Evolutionary conservation across 176 grass and related monocot genomes (phyloP).

Genomic region (Microstegium vimineum): DNA sequence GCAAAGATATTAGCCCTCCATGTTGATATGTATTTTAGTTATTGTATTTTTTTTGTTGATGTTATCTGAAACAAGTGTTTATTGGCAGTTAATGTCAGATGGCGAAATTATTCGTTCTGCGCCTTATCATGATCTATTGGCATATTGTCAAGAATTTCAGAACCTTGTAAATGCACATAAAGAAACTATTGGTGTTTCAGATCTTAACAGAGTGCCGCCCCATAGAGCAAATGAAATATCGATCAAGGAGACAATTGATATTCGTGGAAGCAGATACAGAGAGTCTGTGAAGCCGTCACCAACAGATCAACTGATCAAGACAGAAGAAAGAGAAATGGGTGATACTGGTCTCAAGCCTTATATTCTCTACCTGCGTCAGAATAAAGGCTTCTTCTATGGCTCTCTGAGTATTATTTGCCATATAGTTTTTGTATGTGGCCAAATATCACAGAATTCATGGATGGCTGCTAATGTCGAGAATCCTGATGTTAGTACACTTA

Average conservation of each 20-base stretch:
- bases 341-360: slow-evolving; percentile 81
- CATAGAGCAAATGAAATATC: slow-evolving; percentile 28
- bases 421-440: slow-evolving; percentile 59
- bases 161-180: slow-evolving; percentile 78
- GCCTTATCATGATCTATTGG: slow-evolving; percentile 55
- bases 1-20: not conserved
- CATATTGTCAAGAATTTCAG: slow-evolving; percentile 72
- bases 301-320: slow-evolving; percentile 76
- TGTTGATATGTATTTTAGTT: not conserved
- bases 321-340: slow-evolving; percentile 84
- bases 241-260: slow-evolving; percentile 37
- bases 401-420: slow-evolving; percentile 47
- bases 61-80: not conserved
- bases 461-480: slow-evolving; percentile 89
- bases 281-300: slow-evolving; percentile 25
- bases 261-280: slow-evolving; percentile 24
- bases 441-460: slow-evolving; percentile 97
- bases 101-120: slow-evolving; percentile 60
- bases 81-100: slow-evolving; percentile 79
- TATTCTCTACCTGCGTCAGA: slow-evolving; percentile 67
- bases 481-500: slow-evolving; percentile 56
- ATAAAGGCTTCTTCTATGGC: slow-evolving; percentile 71
- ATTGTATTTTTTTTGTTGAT: not conserved
- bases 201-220: slow-evolving; percentile 26
- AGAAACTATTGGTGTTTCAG: slow-evolving; percentile 48